A percentile compares a stretch with the other conserved stretches of the same genome.
phyloP scores from a whole-genome alignment of 192 early-diverging fungal species.

The Coemansia sp. region DNA sequence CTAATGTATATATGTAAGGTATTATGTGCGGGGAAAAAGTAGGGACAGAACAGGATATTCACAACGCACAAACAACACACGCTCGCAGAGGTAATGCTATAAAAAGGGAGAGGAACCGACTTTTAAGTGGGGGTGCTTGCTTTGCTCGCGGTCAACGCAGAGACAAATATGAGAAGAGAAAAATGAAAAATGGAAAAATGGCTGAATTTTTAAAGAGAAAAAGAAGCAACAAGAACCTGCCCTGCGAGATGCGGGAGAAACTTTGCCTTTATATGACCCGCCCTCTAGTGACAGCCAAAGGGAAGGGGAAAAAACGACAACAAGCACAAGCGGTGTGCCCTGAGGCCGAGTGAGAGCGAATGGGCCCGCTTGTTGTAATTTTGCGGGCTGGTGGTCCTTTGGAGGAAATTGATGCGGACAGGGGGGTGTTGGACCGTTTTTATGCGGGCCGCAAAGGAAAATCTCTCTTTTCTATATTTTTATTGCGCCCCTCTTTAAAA shows the following conservation, averaged over 20 bases:
- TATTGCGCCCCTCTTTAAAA: slow-evolving; percentile 5
- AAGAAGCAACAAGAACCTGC: slow-evolving; percentile 5
- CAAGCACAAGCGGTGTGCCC: slow-evolving; percentile 9
- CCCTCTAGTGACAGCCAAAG: slow-evolving; percentile 2
- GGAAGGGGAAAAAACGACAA: slow-evolving; percentile 10
- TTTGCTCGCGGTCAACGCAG: slow-evolving; percentile 56
- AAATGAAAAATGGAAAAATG: slow-evolving; percentile 10
- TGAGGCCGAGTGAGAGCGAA: background rate
- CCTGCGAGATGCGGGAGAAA: background rate
- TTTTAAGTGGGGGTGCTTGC: background rate
- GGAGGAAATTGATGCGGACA: background rate
- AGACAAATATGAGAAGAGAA: slow-evolving; percentile 32
- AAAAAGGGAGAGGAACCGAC: slow-evolving; percentile 3
- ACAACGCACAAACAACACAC: slow-evolving; percentile 2
- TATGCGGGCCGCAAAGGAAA: slow-evolving; percentile 20
- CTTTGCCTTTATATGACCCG: background rate
- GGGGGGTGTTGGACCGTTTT: slow-evolving; percentile 7
- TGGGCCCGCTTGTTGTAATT: slow-evolving; percentile 4
- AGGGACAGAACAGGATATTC: slow-evolving; percentile 2
- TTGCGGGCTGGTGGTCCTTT: slow-evolving; percentile 1
- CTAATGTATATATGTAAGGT: no score
- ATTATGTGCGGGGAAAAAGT: background rate
- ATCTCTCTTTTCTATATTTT: slow-evolving; percentile 12
- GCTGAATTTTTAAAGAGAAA: slow-evolving; percentile 13
- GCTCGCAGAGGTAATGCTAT: background rate